phyloP scores from a whole-genome alignment of 306 rosid genomes.

The Rosa multiflora region DNA sequence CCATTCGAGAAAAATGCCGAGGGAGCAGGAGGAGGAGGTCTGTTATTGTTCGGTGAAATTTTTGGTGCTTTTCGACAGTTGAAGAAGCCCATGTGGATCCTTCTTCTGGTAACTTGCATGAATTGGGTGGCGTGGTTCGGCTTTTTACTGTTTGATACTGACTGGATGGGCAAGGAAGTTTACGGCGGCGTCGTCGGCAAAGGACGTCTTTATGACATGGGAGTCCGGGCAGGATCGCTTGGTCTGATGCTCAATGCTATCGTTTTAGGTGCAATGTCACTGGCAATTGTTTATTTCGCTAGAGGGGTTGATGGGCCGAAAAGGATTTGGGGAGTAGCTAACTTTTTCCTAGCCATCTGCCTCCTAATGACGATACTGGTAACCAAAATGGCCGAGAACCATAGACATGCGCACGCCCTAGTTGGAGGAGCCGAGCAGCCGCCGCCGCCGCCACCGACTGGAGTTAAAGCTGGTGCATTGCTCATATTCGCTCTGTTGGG shows the following conservation, averaged over 20 bases:
- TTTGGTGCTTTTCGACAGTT: conserved; percentile 48
- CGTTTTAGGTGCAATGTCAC: conserved; percentile 55
- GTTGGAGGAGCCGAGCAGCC: conserved; percentile 4
- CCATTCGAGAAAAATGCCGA: neutral
- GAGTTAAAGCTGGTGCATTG: conserved; percentile 58
- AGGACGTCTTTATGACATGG: conserved; percentile 43
- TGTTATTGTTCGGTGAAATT: conserved; percentile 50
- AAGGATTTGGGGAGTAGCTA: conserved; percentile 68
- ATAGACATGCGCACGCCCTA: neutral
- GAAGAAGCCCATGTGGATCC: conserved; percentile 66
- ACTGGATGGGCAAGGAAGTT: conserved; percentile 91
- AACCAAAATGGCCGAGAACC: conserved; percentile 50
- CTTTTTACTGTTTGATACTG: conserved; percentile 73
- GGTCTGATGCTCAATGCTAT: conserved; percentile 84
- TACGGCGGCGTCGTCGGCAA: conserved; percentile 57
- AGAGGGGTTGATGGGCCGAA: conserved; percentile 57
- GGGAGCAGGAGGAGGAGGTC: neutral
- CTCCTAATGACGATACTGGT: conserved; percentile 51
- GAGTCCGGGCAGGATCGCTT: conserved; percentile 67
- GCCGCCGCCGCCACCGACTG: conserved; percentile 30
- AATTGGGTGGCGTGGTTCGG: conserved; percentile 92
- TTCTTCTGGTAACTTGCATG: conserved; percentile 60
- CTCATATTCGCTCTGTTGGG: conserved; percentile 65
- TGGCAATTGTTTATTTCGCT: conserved; percentile 46
- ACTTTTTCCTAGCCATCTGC: conserved; percentile 51